Percentiles rank a stretch among this genome's conserved stretches.
phyloP scores from a whole-genome alignment of 208 protist genomes.

The Leishmania amazonensis region DNA sequence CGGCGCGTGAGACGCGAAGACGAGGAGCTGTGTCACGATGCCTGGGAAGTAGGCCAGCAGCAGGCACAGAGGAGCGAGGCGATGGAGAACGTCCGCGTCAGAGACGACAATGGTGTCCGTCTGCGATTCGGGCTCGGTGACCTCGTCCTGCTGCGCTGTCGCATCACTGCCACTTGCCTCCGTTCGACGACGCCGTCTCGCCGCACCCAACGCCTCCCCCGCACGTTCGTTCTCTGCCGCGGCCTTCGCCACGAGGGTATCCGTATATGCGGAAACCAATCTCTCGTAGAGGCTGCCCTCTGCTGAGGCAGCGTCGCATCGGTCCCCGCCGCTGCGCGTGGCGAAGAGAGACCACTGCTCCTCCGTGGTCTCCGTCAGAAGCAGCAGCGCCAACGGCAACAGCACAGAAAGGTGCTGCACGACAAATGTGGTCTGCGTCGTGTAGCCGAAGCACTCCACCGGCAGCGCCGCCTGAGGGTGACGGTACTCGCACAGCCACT shows the following conservation, averaged over 20 bases:
- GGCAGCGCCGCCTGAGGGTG: conserved; percentile 74
- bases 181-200: conserved; percentile 1
- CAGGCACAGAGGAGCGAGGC: conserved; percentile 28
- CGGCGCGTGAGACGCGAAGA: conserved; percentile 24
- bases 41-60: conserved; percentile 25
- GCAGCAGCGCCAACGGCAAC: conserved; percentile 55
- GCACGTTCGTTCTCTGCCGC: not conserved
- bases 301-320: not conserved
- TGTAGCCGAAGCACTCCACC: conserved; percentile 59
- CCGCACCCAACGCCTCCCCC: not conserved
- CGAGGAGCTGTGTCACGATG: conserved; percentile 34
- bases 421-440: conserved; percentile 31
- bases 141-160: not conserved
- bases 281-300: not conserved
- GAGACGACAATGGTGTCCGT: not conserved
- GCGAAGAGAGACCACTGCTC: conserved; percentile 5
- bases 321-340: not conserved
- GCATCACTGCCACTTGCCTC: not conserved
- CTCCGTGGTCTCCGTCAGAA: conserved; percentile 24
- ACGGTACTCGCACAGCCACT: conserved; percentile 65
- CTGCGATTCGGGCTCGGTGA: not conserved
- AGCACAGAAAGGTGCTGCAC: conserved; percentile 31
- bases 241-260: not conserved
- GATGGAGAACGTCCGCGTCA: conserved; percentile 1
- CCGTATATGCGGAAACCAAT: not conserved